Percentiles rank a stretch among this genome's conserved stretches.
Conservation (phyloP, 345 rosid species). For the Lumnitzera littorea region DNA sequence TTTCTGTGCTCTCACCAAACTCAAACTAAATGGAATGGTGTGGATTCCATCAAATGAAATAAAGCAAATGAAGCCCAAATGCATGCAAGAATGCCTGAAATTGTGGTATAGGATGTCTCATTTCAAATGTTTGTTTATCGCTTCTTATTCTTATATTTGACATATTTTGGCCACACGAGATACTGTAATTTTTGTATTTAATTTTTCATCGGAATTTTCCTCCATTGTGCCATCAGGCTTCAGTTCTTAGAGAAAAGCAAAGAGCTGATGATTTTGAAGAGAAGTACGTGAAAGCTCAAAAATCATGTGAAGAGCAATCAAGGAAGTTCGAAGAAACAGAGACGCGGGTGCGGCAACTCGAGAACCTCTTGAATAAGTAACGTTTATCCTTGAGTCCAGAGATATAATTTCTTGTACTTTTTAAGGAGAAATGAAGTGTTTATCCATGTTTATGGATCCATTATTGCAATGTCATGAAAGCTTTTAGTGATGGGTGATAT, state of each 20-base stretch:
- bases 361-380: slow-evolving; percentile 81
- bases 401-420: not conserved
- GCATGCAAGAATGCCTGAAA: no score
- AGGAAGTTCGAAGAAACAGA: slow-evolving; percentile 73
- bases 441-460: not conserved
- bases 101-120: no score
- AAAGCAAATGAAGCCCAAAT: no score
- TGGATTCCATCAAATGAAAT: no score
- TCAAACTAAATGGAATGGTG: no score
- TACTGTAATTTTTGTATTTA: no score
- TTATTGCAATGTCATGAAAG: not conserved
- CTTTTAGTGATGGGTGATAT: no score
- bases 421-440: not conserved
- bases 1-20: no score
- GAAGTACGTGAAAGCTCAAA: slow-evolving; percentile 50
- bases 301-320: slow-evolving; percentile 57
- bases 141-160: no score
- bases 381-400: slow-evolving; percentile 7
- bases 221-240: slow-evolving; percentile 22
- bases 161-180: no score
- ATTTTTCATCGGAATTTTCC: no score
- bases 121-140: no score
- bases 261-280: slow-evolving; percentile 73
- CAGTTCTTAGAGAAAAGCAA: slow-evolving; percentile 52
- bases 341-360: slow-evolving; percentile 62